phyloP scores from a whole-genome alignment of 2,329 filamentous ascomycete genomes.

The Cordyceps farinosa region DNA sequence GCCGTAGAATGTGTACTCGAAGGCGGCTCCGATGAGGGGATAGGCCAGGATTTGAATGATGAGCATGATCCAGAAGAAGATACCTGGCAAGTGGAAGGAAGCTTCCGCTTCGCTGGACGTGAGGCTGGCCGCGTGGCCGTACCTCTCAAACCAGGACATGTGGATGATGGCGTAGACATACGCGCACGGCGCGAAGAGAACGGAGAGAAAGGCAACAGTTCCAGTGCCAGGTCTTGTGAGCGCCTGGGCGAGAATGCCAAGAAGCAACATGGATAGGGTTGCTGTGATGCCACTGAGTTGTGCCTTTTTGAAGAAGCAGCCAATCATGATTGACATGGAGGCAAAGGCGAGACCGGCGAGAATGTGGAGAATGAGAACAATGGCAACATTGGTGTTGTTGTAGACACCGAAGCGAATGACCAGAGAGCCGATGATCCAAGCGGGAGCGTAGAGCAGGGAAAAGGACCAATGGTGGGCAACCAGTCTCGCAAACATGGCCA shows the following conservation, averaged over 20 bases:
- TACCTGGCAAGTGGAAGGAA: slow-evolving; percentile 67
- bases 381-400: slow-evolving; percentile 55
- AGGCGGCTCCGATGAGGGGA: slow-evolving; percentile 67
- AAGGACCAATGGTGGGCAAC: slow-evolving; percentile 78
- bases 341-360: slow-evolving; percentile 72
- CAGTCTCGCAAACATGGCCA: slow-evolving; percentile 73
- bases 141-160: slow-evolving; percentile 71
- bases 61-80: slow-evolving; percentile 74
- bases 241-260: slow-evolving; percentile 80
- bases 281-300: slow-evolving; percentile 83
- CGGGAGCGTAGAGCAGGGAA: slow-evolving; percentile 72
- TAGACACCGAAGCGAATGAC: slow-evolving; percentile 64
- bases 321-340: slow-evolving; percentile 77
- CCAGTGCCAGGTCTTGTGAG: slow-evolving; percentile 59
- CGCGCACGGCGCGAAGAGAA: slow-evolving; percentile 83
- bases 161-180: slow-evolving; percentile 77
- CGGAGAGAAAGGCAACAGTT: slow-evolving; percentile 64
- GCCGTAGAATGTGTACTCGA: slow-evolving; percentile 73
- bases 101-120: slow-evolving; percentile 58
- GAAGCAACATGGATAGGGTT: slow-evolving; percentile 66
- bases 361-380: slow-evolving; percentile 72
- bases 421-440: slow-evolving; percentile 74
- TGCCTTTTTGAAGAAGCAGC: slow-evolving; percentile 79
- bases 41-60: slow-evolving; percentile 75
- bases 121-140: slow-evolving; percentile 59